phyloP scores from a whole-genome alignment of 345 rosid species.

The Corymbia maculata region DNA sequence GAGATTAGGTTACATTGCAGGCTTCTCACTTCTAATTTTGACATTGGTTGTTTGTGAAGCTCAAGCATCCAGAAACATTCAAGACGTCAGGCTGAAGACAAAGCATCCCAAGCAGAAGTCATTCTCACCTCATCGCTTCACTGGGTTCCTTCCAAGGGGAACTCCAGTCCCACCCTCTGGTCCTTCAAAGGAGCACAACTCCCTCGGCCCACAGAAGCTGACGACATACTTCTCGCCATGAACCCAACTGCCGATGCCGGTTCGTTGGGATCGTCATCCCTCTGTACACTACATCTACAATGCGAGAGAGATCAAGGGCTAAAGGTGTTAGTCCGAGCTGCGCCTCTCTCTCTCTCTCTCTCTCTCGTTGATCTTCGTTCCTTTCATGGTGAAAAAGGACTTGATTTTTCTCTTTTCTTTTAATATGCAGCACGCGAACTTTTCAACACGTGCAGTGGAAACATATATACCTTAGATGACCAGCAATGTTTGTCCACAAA shows the following conservation, averaged over 20 bases:
- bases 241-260: not conserved
- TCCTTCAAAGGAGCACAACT: conserved; percentile 65
- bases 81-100: conserved; percentile 12
- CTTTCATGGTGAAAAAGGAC: not conserved
- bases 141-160: conserved; percentile 47
- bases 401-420: not conserved
- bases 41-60: not conserved
- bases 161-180: conserved; percentile 57
- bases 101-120: not conserved
- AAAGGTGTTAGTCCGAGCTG: not conserved
- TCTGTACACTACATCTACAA: not conserved
- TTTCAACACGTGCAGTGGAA: not conserved
- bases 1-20: not conserved
- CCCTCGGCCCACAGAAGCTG: conserved; percentile 19
- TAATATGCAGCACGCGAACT: not conserved
- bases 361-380: not conserved
- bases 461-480: not conserved
- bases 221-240: not conserved
- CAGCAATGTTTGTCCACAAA: not conserved
- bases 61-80: conserved; percentile 14
- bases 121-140: conserved; percentile 9
- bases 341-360: not conserved
- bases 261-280: not conserved
- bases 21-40: not conserved
- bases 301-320: not conserved